These are phyloP conservation scores for Pezicula neosporulosa DNA, from an alignment of 2,329 filamentous ascomycete genomes.

Conservation along the genomic window DNA sequence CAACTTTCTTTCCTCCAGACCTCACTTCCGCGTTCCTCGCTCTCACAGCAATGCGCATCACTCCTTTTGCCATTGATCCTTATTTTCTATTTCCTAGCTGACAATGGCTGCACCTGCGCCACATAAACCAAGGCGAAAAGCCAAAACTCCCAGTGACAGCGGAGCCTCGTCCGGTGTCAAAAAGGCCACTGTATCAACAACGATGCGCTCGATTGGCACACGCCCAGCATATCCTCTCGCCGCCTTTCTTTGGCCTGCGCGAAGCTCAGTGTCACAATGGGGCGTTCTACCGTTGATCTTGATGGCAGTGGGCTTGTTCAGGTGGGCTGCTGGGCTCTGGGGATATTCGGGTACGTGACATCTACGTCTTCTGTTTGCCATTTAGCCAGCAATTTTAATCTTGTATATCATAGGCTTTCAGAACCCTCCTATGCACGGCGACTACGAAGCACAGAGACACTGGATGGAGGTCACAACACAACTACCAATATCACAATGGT, in stretches of 20 bases:
- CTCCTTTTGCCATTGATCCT: neutral
- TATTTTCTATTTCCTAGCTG: constrained; percentile 16
- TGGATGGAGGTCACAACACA: constrained; percentile 98
- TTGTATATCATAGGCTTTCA: constrained; percentile 56
- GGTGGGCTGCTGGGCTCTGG: constrained; percentile 91
- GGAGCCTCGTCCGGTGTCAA: constrained; percentile 17
- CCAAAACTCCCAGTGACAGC: constrained; percentile 42
- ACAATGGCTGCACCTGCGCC: constrained; percentile 48
- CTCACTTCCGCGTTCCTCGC: too few species aligned
- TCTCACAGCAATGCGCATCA: constrained; percentile 1
- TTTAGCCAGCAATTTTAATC: constrained; percentile 7
- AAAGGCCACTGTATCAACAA: constrained; percentile 1
- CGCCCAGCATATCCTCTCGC: constrained; percentile 82
- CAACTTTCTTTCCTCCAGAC: too few species aligned
- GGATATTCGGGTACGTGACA: constrained; percentile 76
- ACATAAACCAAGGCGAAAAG: constrained; percentile 58
- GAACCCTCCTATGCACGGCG: constrained; percentile 86
- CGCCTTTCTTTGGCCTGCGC: constrained; percentile 90
- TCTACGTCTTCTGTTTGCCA: neutral
- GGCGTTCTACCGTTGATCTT: constrained; percentile 82
- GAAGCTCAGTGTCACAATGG: constrained; percentile 85
- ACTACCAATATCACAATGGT: constrained; percentile 91
- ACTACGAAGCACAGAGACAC: constrained; percentile 96
- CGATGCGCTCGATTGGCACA: constrained; percentile 24
- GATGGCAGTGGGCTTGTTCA: constrained; percentile 86